Conservation (phyloP, 768 basidiomycete species). For the Mycena haematopus region DNA sequence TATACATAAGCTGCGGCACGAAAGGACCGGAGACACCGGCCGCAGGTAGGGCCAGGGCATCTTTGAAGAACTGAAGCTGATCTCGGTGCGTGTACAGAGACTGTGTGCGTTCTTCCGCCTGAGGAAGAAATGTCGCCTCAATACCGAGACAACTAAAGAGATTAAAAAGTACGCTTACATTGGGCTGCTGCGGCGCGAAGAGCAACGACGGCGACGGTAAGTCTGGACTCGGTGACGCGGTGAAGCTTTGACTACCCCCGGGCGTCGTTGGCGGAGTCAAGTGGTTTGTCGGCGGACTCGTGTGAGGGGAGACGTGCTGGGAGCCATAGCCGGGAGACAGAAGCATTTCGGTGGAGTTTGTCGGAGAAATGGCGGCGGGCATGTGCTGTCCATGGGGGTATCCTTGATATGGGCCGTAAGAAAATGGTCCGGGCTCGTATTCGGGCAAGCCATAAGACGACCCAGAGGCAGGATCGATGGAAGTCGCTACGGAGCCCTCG, state of each 20-base stretch:
- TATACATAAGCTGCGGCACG: slow-evolving; percentile 75
- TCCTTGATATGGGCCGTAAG: slow-evolving; percentile 18
- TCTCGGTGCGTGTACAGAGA: slow-evolving; percentile 48
- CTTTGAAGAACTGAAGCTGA: slow-evolving; percentile 52
- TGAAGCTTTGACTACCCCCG: slow-evolving; percentile 24
- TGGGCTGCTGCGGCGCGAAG: slow-evolving; percentile 13
- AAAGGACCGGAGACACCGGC: slow-evolving; percentile 51
- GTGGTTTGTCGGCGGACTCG: slow-evolving; percentile 28
- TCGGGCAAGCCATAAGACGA: slow-evolving; percentile 19
- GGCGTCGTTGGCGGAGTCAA: slow-evolving; percentile 25
- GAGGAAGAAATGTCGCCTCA: slow-evolving; percentile 18
- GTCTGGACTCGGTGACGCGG: slow-evolving; percentile 26
- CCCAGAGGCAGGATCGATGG: slow-evolving; percentile 4
- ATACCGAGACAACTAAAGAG: neutral
- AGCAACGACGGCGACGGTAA: slow-evolving; percentile 22
- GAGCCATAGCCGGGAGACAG: slow-evolving; percentile 27
- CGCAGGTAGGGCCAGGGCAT: slow-evolving; percentile 45
- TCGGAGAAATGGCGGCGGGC: slow-evolving; percentile 28
- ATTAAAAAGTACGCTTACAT: slow-evolving; percentile 16
- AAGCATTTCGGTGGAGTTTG: slow-evolving; percentile 25
- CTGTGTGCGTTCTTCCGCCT: slow-evolving; percentile 34
- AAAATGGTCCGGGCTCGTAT: slow-evolving; percentile 13
- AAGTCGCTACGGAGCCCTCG: slow-evolving; percentile 12
- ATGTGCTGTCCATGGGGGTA: slow-evolving; percentile 26
- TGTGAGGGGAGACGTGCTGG: slow-evolving; percentile 27